Conservation (phyloP, 1,284 basidiomycete genomes). For the Pyrrhoderma noxium region DNA sequence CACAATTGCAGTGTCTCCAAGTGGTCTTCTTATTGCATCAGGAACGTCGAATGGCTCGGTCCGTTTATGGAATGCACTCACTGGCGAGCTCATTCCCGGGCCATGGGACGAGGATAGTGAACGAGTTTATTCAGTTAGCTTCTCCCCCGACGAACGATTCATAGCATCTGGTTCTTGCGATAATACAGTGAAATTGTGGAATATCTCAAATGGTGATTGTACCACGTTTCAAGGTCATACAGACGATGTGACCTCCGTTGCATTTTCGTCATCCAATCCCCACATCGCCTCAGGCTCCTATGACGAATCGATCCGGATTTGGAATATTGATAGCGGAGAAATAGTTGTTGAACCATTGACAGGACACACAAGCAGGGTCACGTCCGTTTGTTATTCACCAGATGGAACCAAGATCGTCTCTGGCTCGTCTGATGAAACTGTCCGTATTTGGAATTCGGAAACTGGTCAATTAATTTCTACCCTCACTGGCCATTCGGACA, state of each 20-base stretch:
- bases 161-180: neutral
- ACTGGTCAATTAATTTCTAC: neutral
- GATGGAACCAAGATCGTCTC: slow-evolving; percentile 4
- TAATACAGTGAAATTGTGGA: neutral
- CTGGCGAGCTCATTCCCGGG: neutral
- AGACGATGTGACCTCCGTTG: neutral
- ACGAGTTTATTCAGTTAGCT: too few relatives aligned
- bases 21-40: too few relatives aligned
- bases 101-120: too few relatives aligned
- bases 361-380: neutral
- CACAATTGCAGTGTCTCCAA: too few relatives aligned
- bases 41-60: too few relatives aligned
- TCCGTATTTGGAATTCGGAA: slow-evolving; percentile 9
- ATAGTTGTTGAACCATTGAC: too few relatives aligned
- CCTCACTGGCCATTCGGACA: neutral
- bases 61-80: too few relatives aligned
- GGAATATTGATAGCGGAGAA: neutral
- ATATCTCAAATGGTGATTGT: neutral
- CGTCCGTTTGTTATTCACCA: neutral
- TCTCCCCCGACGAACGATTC: too few relatives aligned
- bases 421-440: slow-evolving; percentile 67
- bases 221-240: neutral
- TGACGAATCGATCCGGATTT: neutral
- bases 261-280: neutral
- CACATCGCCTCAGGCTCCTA: neutral